Conservation (phyloP, 1,284 basidiomycete species). For the Ceratobasidium papillatum region DNA sequence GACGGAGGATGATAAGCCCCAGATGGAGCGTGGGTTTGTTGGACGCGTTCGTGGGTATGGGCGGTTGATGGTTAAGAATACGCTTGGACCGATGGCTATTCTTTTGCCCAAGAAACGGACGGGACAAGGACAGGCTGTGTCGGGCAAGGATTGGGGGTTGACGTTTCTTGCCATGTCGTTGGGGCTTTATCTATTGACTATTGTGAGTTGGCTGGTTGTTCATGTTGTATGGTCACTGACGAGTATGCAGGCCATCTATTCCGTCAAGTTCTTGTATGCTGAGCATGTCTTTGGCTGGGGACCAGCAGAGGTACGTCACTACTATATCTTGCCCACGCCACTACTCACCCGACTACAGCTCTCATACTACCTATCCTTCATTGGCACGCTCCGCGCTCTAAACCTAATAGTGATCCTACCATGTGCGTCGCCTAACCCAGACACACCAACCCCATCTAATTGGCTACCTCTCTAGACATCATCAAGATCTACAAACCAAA, state of each 20-base stretch:
- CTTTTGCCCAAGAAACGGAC: constrained; percentile 62
- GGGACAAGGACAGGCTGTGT: constrained; percentile 47
- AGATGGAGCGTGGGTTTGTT: constrained; percentile 47
- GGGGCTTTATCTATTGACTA: constrained; percentile 59
- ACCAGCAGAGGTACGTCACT: constrained; percentile 57
- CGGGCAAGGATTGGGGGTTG: constrained; percentile 65
- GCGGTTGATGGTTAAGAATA: constrained; percentile 42
- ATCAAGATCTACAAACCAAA: constrained; percentile 60
- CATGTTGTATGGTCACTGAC: constrained; percentile 23
- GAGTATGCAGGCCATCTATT: constrained; percentile 60
- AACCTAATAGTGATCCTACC: constrained; percentile 67
- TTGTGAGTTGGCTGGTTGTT: constrained; percentile 53
- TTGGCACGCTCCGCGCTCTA: constrained; percentile 61
- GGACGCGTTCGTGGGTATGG: constrained; percentile 44
- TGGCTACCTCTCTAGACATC: constrained; percentile 52
- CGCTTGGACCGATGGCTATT: constrained; percentile 61
- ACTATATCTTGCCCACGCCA: not conserved
- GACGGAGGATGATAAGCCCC: constrained; percentile 43
- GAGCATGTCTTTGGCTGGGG: constrained; percentile 66
- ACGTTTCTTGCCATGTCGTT: constrained; percentile 60
- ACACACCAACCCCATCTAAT: not conserved
- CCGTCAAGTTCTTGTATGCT: constrained; percentile 70
- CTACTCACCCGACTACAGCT: constrained; percentile 53
- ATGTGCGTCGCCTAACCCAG: constrained; percentile 52
- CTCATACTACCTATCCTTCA: constrained; percentile 69